Conservation (phyloP, 2,329 filamentous ascomycete genomes). For the Colletotrichum filicis region DNA sequence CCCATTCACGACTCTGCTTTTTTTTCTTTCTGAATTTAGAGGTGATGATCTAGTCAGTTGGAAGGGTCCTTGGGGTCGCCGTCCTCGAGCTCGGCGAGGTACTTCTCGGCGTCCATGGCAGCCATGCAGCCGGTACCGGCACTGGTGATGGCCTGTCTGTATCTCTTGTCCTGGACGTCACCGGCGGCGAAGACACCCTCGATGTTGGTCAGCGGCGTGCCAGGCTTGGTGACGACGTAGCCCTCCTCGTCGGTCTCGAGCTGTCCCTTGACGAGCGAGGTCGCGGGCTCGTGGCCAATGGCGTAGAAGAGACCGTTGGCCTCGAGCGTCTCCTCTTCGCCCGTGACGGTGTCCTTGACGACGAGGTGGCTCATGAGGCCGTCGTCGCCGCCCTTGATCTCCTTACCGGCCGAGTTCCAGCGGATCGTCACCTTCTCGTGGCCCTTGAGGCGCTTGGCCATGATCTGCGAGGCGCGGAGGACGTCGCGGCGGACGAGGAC, state of each 20-base stretch:
- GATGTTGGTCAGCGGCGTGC: constrained; percentile 87
- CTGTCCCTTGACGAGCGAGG: constrained; percentile 89
- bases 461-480: constrained; percentile 89
- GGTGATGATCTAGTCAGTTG: constrained; percentile 36
- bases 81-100: constrained; percentile 80
- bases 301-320: constrained; percentile 98
- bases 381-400: constrained; percentile 87
- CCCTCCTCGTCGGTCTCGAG: constrained; percentile 89
- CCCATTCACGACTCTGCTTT: no score
- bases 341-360: constrained; percentile 82
- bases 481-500: constrained; percentile 91
- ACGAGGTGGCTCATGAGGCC: constrained; percentile 90
- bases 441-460: constrained; percentile 84
- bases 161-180: constrained; percentile 98
- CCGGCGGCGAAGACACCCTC: constrained; percentile 96
- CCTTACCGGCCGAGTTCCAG: constrained; percentile 84
- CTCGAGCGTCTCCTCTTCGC: constrained; percentile 83
- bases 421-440: constrained; percentile 92
- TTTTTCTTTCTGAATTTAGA: constrained; percentile 9
- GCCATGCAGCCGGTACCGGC: constrained; percentile 96
- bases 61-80: constrained; percentile 27
- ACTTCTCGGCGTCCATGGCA: constrained; percentile 95
- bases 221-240: constrained; percentile 90
- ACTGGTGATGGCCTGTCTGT: constrained; percentile 97
- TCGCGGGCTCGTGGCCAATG: constrained; percentile 95